phyloP scores from a whole-genome alignment of 257 asterid species.

The Scutellaria baicalensis region DNA sequence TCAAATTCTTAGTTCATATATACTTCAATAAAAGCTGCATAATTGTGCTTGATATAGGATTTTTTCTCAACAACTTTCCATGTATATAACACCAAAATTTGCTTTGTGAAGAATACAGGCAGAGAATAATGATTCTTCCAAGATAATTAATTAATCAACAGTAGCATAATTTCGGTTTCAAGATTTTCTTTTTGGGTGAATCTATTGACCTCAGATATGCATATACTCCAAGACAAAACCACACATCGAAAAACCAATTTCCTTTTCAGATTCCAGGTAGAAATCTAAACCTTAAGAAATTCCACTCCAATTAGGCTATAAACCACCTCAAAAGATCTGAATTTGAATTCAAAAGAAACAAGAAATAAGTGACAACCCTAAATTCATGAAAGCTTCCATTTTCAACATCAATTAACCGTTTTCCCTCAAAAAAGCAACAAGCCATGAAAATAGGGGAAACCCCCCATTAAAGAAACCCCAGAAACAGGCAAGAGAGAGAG shows the following conservation, averaged over 20 bases:
- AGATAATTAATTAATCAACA: not conserved
- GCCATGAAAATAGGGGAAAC: not conserved
- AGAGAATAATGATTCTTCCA: not conserved
- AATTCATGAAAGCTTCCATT: not conserved
- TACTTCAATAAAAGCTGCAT: not conserved
- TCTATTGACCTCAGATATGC: conserved; percentile 1
- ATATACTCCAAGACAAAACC: not conserved
- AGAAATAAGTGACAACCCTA: not conserved
- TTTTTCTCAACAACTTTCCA: not conserved
- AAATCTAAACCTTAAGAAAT: not conserved
- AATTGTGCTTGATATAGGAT: not conserved
- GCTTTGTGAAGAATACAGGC: not conserved
- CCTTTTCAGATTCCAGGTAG: not conserved
- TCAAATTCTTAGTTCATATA: not conserved
- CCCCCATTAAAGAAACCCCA: not conserved
- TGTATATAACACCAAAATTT: not conserved
- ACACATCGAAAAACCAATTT: not conserved
- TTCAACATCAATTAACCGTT: not conserved
- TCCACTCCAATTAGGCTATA: not conserved
- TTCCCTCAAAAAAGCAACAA: not conserved
- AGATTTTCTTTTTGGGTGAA: conserved; percentile 2
- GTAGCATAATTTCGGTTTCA: not conserved
- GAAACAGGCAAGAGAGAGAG: too few species aligned
- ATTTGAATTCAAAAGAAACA: not conserved
- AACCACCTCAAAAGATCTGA: not conserved